Conservation (phyloP, 495 filamentous ascomycete genomes). For the Penicillium coprophilum region DNA sequence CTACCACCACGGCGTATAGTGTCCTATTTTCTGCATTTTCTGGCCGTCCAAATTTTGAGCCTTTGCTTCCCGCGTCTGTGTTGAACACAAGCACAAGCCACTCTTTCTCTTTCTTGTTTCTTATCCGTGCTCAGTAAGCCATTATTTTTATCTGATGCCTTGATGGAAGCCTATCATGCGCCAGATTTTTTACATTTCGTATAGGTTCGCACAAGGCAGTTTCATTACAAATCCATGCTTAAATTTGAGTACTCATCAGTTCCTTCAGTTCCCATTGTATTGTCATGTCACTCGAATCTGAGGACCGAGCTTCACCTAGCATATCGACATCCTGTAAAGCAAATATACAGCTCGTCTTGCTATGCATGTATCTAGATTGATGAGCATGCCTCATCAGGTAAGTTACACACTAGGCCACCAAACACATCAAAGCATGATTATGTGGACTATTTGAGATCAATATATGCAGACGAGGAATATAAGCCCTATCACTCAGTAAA, state of each 20-base stretch:
- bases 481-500: too few relatives aligned
- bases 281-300: not conserved
- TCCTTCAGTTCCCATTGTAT: not conserved
- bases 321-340: not conserved
- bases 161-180: not conserved
- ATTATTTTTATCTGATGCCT: not conserved
- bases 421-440: not conserved
- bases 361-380: not conserved
- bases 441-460: too few relatives aligned
- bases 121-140: not conserved
- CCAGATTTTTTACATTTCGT: not conserved
- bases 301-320: not conserved
- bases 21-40: constrained; percentile 20
- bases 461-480: too few relatives aligned
- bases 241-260: not conserved
- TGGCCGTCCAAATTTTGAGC: not conserved
- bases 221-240: not conserved
- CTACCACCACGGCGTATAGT: constrained; percentile 29
- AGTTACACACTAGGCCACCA: not conserved
- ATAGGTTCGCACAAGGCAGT: not conserved
- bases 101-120: not conserved
- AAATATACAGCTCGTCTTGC: not conserved
- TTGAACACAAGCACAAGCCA: not conserved
- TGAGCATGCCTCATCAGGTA: not conserved
- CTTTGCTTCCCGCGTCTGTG: not conserved